Evolutionary conservation across 2,329 filamentous ascomycete species (phyloP).

Genomic region (Neopestalotiopsis sp.): DNA sequence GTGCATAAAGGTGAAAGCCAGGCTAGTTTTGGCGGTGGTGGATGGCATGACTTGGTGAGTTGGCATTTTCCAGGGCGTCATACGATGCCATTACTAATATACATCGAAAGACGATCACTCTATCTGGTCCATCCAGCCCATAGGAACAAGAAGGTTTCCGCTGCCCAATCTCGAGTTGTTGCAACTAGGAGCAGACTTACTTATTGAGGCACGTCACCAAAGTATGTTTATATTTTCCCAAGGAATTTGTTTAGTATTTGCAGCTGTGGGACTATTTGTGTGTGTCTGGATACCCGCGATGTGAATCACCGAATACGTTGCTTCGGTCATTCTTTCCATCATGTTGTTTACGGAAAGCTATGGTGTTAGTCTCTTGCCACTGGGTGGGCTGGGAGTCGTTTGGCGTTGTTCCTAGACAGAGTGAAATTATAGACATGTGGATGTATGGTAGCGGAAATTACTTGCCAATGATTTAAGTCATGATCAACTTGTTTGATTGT

Average conservation of each 20-base stretch:
- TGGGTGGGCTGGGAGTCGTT: background rate
- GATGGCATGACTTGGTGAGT: slow-evolving; percentile 82
- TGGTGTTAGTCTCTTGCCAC: background rate
- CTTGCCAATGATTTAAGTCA: background rate
- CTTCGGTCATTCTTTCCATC: background rate
- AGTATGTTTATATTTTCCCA: too few species aligned
- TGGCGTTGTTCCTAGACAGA: slow-evolving; percentile 11
- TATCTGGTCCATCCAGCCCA: slow-evolving; percentile 3
- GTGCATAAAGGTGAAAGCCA: slow-evolving; percentile 69
- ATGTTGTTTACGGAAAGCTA: background rate
- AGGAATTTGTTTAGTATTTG: too few species aligned
- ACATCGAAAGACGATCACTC: slow-evolving; percentile 2
- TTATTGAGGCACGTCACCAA: background rate
- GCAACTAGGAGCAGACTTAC: background rate
- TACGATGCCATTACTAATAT: background rate
- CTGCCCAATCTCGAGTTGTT: background rate
- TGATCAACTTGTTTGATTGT: background rate
- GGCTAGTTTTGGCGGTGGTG: slow-evolving; percentile 76
- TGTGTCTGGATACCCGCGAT: too few species aligned
- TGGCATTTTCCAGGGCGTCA: background rate
- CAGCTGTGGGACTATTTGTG: too few species aligned
- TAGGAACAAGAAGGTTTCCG: background rate
- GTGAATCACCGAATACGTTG: too few species aligned
- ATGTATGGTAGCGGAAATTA: background rate
- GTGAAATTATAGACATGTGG: slow-evolving; percentile 5